Evolutionary conservation across 805 yeast species (phyloP).

Genomic region (Candida michaelii): DNA sequence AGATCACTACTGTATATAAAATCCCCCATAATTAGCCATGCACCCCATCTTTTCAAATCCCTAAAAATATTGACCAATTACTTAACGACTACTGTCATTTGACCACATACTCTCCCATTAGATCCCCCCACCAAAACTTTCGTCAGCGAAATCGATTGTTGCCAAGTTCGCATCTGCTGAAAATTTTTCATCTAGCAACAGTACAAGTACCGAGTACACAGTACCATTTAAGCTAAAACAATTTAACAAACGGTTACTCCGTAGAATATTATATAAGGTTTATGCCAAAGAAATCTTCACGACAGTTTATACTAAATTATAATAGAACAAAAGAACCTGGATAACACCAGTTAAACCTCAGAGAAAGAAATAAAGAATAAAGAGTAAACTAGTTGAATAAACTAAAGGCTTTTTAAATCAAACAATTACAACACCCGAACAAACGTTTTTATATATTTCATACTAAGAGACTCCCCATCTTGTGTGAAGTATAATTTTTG

Average conservation of each 20-base stretch:
- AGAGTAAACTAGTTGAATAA: neutral
- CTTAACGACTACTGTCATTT: too few species aligned
- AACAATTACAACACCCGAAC: neutral
- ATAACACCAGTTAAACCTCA: constrained; percentile 29
- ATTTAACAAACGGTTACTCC: neutral
- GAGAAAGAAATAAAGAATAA: neutral
- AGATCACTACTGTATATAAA: neutral
- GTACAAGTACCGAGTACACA: constrained; percentile 1
- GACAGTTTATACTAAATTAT: constrained; percentile 30
- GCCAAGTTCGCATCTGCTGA: constrained; percentile 3
- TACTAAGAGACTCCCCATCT: constrained; percentile 38
- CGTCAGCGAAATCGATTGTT: neutral
- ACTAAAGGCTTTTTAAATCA: neutral
- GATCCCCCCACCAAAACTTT: neutral
- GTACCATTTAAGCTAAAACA: constrained; percentile 1
- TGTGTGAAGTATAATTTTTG: constrained; percentile 24
- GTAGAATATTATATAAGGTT: constrained; percentile 13
- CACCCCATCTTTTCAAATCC: constrained; percentile 1
- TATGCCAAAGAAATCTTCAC: constrained; percentile 49
- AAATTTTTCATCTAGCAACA: constrained; percentile 9
- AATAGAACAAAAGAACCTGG: constrained; percentile 43
- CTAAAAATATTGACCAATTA: too few species aligned
- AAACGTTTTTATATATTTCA: constrained; percentile 23
- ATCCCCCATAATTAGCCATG: too few species aligned
- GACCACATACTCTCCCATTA: too few species aligned